These are phyloP conservation scores for Phoenix dactylifera DNA, from an alignment of 176 grass and related monocot species.

Conservation along the genomic window DNA sequence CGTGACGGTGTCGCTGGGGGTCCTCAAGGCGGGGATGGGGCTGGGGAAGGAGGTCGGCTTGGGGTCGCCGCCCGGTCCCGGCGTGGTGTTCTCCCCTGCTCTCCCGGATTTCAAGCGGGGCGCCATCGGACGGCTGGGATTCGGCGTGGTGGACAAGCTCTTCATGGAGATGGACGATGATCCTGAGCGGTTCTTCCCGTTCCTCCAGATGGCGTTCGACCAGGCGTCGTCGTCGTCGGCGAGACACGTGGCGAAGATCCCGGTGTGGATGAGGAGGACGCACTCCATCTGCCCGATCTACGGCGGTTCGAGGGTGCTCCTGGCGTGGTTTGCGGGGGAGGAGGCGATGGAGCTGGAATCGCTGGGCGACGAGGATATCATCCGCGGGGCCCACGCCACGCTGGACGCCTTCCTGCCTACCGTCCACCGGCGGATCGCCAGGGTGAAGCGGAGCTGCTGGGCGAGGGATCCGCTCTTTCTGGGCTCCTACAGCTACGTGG, in stretches of 20 bases:
- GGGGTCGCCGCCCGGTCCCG: background rate
- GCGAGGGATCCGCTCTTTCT: constrained; percentile 57
- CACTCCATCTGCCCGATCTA: constrained; percentile 60
- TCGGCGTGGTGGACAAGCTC: constrained; percentile 69
- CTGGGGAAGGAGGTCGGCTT: constrained; percentile 13
- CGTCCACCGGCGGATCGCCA: constrained; percentile 26
- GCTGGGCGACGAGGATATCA: constrained; percentile 52
- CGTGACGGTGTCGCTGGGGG: constrained; percentile 72
- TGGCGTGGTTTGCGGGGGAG: constrained; percentile 73
- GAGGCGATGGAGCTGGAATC: constrained; percentile 71
- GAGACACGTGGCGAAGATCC: constrained; percentile 31
- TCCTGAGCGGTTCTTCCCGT: constrained; percentile 28
- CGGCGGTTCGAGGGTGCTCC: constrained; percentile 38
- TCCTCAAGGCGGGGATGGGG: constrained; percentile 51
- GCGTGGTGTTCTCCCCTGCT: constrained; percentile 54
- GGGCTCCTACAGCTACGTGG: constrained; percentile 89
- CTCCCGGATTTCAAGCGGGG: constrained; percentile 62
- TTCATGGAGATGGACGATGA: constrained; percentile 53
- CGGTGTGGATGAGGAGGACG: constrained; percentile 75
- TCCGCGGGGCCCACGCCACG: constrained; percentile 32
- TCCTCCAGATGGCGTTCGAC: constrained; percentile 38
- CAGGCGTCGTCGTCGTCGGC: background rate
- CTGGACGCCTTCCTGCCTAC: constrained; percentile 33
- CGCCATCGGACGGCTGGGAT: constrained; percentile 58
- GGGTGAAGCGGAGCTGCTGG: constrained; percentile 60